These are phyloP conservation scores for Didymella pomorum DNA, from an alignment of 2,329 filamentous ascomycete genomes.

Conservation along the genomic window DNA sequence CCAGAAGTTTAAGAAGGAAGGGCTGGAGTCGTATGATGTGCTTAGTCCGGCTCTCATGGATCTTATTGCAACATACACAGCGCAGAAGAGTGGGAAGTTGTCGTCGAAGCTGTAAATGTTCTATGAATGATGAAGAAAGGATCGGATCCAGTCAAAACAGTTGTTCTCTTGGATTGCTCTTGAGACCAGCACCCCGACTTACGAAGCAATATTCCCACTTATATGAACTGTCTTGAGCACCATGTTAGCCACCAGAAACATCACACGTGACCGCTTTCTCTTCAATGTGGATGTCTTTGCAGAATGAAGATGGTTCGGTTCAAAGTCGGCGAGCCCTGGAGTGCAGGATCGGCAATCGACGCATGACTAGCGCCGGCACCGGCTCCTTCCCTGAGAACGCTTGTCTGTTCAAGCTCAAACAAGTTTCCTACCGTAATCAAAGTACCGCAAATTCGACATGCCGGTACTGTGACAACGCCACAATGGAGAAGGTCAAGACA, in stretches of 20 bases:
- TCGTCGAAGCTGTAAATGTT: slow-evolving; percentile 32
- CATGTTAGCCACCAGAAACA: slow-evolving; percentile 11
- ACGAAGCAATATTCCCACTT: background rate
- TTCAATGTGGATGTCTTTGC: background rate
- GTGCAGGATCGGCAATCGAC: slow-evolving; percentile 8
- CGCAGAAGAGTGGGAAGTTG: slow-evolving; percentile 54
- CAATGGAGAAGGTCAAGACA: slow-evolving; percentile 37
- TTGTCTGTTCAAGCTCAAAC: slow-evolving; percentile 16
- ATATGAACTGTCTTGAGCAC: slow-evolving; percentile 8
- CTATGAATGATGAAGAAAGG: background rate
- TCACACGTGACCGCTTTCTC: no score
- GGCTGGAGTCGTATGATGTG: slow-evolving; percentile 69
- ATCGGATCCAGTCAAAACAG: background rate
- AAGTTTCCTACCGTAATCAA: slow-evolving; percentile 11
- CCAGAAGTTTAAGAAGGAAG: slow-evolving; percentile 60
- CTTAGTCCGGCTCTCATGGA: slow-evolving; percentile 71
- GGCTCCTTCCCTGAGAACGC: slow-evolving; percentile 11
- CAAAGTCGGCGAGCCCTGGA: slow-evolving; percentile 1
- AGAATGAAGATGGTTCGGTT: background rate
- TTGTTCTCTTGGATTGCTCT: background rate
- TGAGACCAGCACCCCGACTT: background rate
- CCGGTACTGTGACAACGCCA: slow-evolving; percentile 15
- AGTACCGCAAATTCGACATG: slow-evolving; percentile 10
- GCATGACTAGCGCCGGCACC: slow-evolving; percentile 15
- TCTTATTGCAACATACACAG: slow-evolving; percentile 58